Evolutionary conservation across 306 rosid genomes (phyloP).

Genomic region (Vigna trinervia): DNA sequence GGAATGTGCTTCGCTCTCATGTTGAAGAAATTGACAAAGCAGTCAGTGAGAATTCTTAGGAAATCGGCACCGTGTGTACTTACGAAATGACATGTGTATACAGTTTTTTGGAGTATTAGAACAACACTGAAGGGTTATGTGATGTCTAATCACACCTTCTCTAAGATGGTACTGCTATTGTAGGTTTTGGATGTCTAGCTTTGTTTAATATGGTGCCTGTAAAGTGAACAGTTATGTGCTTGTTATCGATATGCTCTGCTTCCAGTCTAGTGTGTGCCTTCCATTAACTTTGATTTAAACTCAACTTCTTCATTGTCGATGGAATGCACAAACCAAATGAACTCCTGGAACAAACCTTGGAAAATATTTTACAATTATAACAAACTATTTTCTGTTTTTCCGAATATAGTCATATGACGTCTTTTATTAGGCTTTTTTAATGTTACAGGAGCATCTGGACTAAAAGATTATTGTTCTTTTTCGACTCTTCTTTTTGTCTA

Average conservation of each 20-base stretch:
- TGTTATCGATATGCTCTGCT: background rate
- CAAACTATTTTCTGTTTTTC: too few relatives aligned
- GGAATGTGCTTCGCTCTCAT: conserved; percentile 77
- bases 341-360: too few relatives aligned
- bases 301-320: too few relatives aligned
- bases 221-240: conserved; percentile 1
- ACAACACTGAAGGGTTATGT: conserved; percentile 19
- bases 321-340: too few relatives aligned
- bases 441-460: background rate
- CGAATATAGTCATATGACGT: too few relatives aligned
- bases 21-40: conserved; percentile 80
- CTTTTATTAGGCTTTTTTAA: background rate
- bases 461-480: too few relatives aligned
- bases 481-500: too few relatives aligned
- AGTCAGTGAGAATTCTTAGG: conserved; percentile 57
- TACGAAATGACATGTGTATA: conserved; percentile 12
- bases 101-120: conserved; percentile 28
- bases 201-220: conserved; percentile 34
- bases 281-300: too few relatives aligned
- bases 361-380: too few relatives aligned
- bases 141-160: conserved; percentile 30
- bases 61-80: conserved; percentile 25
- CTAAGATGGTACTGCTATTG: background rate
- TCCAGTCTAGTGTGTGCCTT: too few relatives aligned
- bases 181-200: conserved; percentile 10